phyloP scores from a whole-genome alignment of 768 basidiomycete species.

The Kwoniella botswanensis region DNA sequence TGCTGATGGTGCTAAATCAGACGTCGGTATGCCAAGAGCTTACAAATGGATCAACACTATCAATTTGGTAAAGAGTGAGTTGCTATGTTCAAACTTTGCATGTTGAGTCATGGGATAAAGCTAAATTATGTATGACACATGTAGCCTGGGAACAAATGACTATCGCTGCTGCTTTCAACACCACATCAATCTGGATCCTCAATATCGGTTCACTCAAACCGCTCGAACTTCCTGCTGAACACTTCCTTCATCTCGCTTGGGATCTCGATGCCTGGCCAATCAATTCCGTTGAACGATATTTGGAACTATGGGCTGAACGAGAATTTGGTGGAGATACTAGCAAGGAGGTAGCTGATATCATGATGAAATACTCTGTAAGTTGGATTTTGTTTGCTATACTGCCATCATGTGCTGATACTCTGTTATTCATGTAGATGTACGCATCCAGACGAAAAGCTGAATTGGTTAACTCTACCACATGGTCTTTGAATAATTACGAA shows the following conservation, averaged over 20 bases:
- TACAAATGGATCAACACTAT: conserved; percentile 71
- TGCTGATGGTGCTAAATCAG: conserved; percentile 9
- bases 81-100: no score
- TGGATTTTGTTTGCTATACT: conserved; percentile 64
- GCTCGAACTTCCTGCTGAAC: conserved; percentile 72
- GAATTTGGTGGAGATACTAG: conserved; percentile 66
- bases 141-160: conserved; percentile 72
- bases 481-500: conserved; percentile 69
- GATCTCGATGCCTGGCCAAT: conserved; percentile 66
- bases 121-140: no score
- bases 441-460: conserved; percentile 68
- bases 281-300: conserved; percentile 65
- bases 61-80: conserved; percentile 40
- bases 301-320: conserved; percentile 67
- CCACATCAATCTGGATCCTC: conserved; percentile 70
- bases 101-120: no score
- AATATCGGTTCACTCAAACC: conserved; percentile 80
- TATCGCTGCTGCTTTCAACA: conserved; percentile 67
- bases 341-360: conserved; percentile 63
- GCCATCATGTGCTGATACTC: background rate
- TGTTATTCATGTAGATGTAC: conserved; percentile 54
- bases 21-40: conserved; percentile 69
- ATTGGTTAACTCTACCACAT: conserved; percentile 68
- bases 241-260: conserved; percentile 71
- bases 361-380: conserved; percentile 55